A percentile compares a stretch with the other conserved stretches of the same genome.
These are phyloP conservation scores for Suillus placidus DNA, from an alignment of 768 basidiomycete genomes.

Conservation along the genomic window DNA sequence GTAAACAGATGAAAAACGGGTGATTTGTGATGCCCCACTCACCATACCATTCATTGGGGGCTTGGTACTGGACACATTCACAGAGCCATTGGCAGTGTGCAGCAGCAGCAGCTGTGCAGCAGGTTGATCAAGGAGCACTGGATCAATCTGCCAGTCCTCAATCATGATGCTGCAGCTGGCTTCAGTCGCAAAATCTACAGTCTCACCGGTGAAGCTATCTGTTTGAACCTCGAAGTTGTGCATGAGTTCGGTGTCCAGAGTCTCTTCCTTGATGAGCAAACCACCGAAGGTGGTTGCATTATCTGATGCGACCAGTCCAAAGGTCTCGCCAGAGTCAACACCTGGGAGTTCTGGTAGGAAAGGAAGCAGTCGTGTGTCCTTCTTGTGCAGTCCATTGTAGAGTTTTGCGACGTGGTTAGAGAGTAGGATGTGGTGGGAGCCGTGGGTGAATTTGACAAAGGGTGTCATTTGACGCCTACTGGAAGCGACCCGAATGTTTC, in stretches of 20 bases:
- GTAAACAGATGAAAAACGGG: neutral
- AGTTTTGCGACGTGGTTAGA: constrained; percentile 20
- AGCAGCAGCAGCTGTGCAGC: neutral
- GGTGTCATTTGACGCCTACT: neutral
- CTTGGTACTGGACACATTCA: too few relatives aligned
- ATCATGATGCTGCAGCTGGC: neutral
- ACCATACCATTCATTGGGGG: neutral
- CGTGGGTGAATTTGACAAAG: constrained; percentile 20
- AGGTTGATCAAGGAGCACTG: neutral
- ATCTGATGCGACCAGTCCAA: constrained; percentile 13
- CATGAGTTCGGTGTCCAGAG: neutral
- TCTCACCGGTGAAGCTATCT: neutral
- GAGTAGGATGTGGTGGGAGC: constrained; percentile 30
- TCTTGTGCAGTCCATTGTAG: constrained; percentile 15
- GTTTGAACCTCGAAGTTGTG: neutral
- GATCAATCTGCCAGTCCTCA: constrained; percentile 7
- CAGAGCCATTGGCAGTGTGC: neutral
- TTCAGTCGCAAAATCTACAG: neutral
- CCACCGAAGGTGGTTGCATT: constrained; percentile 7
- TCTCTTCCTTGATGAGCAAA: constrained; percentile 9
- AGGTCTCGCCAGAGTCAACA: constrained; percentile 16
- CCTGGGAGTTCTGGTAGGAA: constrained; percentile 6
- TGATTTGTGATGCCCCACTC: neutral
- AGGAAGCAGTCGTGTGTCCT: neutral
- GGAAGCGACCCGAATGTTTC: constrained; percentile 22